These are phyloP conservation scores for Benincasa hispida DNA, from an alignment of 306 rosid species.

Conservation along the genomic window DNA sequence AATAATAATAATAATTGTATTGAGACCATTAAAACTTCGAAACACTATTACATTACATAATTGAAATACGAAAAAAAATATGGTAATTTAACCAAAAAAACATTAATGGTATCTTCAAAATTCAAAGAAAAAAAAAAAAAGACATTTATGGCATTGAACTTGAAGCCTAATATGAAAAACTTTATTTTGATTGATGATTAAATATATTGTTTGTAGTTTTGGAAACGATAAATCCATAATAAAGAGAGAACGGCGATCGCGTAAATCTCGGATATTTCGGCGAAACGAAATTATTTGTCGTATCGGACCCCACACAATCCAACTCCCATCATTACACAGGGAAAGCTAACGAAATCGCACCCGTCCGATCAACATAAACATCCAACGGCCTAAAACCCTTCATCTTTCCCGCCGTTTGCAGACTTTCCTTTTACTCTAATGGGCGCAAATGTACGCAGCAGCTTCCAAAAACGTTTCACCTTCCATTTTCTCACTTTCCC, in stretches of 20 bases:
- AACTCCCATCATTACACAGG: neutral
- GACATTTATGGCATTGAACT: no score
- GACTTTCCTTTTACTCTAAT: constrained; percentile 7
- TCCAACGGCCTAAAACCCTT: neutral
- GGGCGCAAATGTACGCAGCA: neutral
- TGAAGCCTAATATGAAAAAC: no score
- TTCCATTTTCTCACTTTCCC: constrained; percentile 5
- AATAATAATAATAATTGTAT: no score
- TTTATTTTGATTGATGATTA: no score
- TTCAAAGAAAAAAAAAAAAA: no score
- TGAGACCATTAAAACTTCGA: no score
- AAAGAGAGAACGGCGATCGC: constrained; percentile 4
- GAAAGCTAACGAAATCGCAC: neutral
- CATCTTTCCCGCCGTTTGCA: constrained; percentile 9
- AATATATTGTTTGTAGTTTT: neutral
- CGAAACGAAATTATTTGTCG: constrained; percentile 5
- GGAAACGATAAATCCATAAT: neutral
- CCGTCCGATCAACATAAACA: neutral
- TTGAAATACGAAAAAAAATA: neutral
- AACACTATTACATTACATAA: neutral
- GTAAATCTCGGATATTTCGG: constrained; percentile 9
- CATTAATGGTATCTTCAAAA: no score
- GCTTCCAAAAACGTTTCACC: constrained; percentile 8
- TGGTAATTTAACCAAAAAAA: neutral
- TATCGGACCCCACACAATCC: constrained; percentile 12